phyloP scores from a whole-genome alignment of 225 moss, liverwort and hornwort genomes.

The Asterella californica region DNA sequence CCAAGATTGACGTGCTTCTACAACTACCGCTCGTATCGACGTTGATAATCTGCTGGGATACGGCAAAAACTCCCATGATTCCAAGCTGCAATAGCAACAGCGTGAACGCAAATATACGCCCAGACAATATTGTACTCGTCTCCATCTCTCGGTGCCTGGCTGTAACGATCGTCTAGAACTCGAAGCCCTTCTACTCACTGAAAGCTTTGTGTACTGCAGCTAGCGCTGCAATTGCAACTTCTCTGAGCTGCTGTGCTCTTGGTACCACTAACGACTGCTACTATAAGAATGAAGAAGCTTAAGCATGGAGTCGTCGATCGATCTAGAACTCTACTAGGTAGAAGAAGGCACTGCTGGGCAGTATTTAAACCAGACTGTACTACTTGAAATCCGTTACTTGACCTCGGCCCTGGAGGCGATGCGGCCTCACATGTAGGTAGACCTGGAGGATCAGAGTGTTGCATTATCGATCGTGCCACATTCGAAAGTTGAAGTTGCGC shows the following conservation, averaged over 20 bases:
- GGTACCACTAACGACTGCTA: no score
- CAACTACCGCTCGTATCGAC: background rate
- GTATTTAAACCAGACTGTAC: no score
- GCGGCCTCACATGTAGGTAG: background rate
- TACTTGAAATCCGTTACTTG: background rate
- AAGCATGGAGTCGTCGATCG: no score
- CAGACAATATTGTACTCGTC: background rate
- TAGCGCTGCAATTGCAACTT: background rate
- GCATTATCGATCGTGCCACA: constrained; percentile 4
- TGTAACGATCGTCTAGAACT: no score
- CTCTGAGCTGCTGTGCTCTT: background rate
- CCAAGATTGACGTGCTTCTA: background rate
- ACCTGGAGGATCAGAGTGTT: background rate
- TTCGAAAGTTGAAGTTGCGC: background rate
- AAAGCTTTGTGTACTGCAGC: no score
- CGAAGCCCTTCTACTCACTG: background rate
- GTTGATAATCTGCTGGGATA: background rate
- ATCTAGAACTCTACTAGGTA: background rate
- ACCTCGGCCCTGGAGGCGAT: background rate
- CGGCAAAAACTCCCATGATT: background rate
- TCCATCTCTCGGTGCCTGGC: background rate
- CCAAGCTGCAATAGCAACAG: background rate
- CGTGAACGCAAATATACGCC: background rate
- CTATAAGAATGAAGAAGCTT: no score
- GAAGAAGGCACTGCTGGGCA: background rate